A percentile compares a stretch with the other conserved stretches of the same genome.
Conservation (phyloP, 345 rosid species). For the Nasturtium officinale region DNA sequence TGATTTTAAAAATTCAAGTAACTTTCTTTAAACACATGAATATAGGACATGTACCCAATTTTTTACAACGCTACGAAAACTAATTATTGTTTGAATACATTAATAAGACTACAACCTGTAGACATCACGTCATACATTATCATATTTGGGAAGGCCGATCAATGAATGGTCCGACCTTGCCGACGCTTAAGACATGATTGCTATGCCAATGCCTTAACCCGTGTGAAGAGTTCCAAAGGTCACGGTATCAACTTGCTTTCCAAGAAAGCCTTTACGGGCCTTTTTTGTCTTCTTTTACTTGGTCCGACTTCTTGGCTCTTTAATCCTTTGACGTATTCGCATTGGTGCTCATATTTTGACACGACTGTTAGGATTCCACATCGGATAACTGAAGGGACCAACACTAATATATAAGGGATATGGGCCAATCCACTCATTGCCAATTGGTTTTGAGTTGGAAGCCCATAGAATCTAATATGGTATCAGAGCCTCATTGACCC, state of each 20-base stretch:
- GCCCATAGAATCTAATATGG: too few species aligned
- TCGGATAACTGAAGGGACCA: too few species aligned
- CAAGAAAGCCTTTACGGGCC: not conserved
- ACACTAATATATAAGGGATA: too few species aligned
- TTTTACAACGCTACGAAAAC: not conserved
- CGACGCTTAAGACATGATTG: too few species aligned
- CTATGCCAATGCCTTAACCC: not conserved
- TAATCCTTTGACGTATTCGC: not conserved
- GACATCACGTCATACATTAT: too few species aligned
- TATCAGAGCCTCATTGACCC: too few species aligned
- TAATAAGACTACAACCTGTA: not conserved
- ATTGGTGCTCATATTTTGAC: not conserved
- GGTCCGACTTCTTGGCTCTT: not conserved
- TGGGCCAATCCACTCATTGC: too few species aligned
- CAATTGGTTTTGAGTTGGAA: too few species aligned
- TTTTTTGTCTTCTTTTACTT: too few species aligned
- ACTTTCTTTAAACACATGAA: not conserved
- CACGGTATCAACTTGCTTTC: not conserved
- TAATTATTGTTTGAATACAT: too few species aligned
- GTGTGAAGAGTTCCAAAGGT: not conserved
- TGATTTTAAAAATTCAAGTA: not conserved
- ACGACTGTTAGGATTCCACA: too few species aligned
- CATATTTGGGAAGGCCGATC: too few species aligned
- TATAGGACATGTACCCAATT: not conserved
- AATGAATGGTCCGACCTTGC: not conserved